Evolutionary conservation across 106 monocot genomes (phyloP).

Genomic region (Apostasia ramifera): DNA sequence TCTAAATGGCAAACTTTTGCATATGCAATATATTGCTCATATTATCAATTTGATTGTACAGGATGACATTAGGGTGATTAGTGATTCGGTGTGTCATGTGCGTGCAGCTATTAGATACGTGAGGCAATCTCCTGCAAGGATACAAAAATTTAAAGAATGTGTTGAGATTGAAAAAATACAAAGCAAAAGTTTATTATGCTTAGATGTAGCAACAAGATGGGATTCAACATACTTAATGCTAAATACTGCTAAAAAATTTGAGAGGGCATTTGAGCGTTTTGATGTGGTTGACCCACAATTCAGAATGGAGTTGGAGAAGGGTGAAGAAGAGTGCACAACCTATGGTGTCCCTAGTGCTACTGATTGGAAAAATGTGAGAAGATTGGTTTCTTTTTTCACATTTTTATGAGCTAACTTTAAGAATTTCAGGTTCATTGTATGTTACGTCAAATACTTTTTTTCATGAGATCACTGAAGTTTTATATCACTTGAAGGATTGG

Average conservation of each 20-base stretch:
- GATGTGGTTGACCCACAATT: not conserved
- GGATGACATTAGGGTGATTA: not conserved
- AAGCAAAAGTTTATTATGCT: not conserved
- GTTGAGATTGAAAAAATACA: conserved; percentile 8
- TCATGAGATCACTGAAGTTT: not conserved
- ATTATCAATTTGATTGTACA: too few species aligned
- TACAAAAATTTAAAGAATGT: conserved; percentile 5
- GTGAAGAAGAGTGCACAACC: not conserved
- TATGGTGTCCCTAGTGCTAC: not conserved
- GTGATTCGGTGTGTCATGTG: not conserved
- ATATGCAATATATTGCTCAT: too few species aligned
- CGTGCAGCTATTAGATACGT: conserved; percentile 2
- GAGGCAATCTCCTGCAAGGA: conserved; percentile 6
- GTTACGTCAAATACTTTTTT: conserved; percentile 1
- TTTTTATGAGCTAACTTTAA: not conserved
- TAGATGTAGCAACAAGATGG: conserved; percentile 9
- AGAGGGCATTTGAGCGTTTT: conserved; percentile 8
- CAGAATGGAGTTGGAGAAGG: not conserved
- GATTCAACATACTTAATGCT: conserved; percentile 10
- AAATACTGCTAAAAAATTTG: conserved; percentile 4
- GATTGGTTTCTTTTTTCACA: not conserved
- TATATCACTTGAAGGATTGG: not conserved
- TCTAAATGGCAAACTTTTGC: not conserved
- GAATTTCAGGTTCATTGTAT: not conserved
- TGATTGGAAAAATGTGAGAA: conserved; percentile 7